phyloP scores from a whole-genome alignment of 257 asterid genomes.

The Marsdenia floribunda region DNA sequence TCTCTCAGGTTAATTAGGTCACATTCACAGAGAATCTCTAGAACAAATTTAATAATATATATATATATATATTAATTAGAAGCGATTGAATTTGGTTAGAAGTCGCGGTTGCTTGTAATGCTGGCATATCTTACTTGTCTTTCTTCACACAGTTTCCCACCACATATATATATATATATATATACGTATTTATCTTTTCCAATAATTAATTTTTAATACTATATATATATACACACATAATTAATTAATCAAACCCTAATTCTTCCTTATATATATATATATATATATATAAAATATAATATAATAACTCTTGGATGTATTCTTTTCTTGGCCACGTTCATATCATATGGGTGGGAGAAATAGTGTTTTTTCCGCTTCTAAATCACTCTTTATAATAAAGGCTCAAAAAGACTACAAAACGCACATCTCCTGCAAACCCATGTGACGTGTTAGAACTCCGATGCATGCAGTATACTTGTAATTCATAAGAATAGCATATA shows the following conservation, averaged over 20 bases:
- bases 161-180: too few relatives aligned
- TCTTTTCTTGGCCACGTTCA: neutral
- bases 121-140: constrained; percentile 40
- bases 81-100: constrained; percentile 65
- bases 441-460: neutral
- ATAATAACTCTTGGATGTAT: too few relatives aligned
- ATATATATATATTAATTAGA: constrained; percentile 6
- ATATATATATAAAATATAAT: too few relatives aligned
- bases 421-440: neutral
- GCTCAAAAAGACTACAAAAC: neutral
- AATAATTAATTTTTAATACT: too few relatives aligned
- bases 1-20: constrained; percentile 18
- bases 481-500: too few relatives aligned
- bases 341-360: neutral
- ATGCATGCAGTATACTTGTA: neutral
- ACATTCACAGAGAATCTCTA: constrained; percentile 1
- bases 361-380: neutral
- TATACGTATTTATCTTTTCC: too few relatives aligned
- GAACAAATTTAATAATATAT: constrained; percentile 6
- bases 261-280: neutral
- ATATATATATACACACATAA: neutral
- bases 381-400: too few relatives aligned
- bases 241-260: neutral
- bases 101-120: constrained; percentile 63
- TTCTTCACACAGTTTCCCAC: constrained; percentile 34